Evolutionary conservation across 345 rosid genomes (phyloP).

Genomic region (Leavenworthia alabamica): DNA sequence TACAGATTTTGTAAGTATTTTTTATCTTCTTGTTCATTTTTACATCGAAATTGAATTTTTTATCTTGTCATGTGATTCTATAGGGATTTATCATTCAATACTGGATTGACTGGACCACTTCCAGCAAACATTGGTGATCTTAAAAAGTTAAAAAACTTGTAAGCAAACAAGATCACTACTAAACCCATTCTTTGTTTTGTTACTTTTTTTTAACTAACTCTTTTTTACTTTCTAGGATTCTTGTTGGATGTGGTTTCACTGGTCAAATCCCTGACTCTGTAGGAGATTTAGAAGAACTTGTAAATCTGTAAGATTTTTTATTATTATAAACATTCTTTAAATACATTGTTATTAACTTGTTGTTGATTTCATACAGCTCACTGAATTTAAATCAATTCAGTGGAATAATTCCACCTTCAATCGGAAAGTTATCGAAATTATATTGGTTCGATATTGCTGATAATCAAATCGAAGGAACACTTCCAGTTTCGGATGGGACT

Average conservation of each 20-base stretch:
- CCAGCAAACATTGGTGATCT: conserved; percentile 53
- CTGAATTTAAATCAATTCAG: conserved; percentile 61
- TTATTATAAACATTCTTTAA: not conserved
- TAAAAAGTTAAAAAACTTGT: conserved; percentile 58
- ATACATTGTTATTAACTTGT: not conserved
- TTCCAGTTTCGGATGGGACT: conserved; percentile 70
- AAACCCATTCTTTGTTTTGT: not conserved
- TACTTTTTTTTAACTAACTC: not conserved
- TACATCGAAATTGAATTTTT: not conserved
- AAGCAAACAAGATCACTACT: conserved; percentile 24
- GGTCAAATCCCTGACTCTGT: conserved; percentile 66
- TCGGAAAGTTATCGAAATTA: conserved; percentile 56
- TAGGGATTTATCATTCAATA: conserved; percentile 84
- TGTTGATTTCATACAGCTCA: conserved; percentile 39
- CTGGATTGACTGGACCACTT: conserved; percentile 53
- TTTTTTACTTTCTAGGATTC: conserved; percentile 7
- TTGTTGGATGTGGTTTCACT: conserved; percentile 64
- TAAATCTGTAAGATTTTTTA: conserved; percentile 44
- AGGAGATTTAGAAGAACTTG: conserved; percentile 49
- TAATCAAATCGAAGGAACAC: conserved; percentile 56
- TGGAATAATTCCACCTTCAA: conserved; percentile 67
- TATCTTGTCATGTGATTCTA: conserved; percentile 13
- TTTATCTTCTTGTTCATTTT: not conserved
- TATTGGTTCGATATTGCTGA: conserved; percentile 86
- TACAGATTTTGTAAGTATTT: conserved; percentile 54